Evolutionary conservation across 2,329 filamentous ascomycete species (phyloP).

Genomic region (Fusarium sp.): DNA sequence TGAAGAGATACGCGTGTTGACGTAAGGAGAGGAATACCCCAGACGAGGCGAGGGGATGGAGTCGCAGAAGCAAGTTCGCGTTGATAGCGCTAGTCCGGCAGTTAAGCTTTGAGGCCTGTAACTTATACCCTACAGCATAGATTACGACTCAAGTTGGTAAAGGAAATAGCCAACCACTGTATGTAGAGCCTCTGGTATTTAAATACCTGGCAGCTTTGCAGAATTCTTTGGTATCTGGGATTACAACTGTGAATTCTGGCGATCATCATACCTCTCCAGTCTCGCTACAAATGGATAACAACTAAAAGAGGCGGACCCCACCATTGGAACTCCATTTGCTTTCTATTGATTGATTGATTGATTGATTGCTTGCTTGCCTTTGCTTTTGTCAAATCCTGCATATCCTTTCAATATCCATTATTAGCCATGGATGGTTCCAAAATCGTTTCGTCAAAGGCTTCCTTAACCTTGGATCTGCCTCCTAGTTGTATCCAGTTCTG

Average conservation of each 20-base stretch:
- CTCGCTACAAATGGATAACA: background rate
- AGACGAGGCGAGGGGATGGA: constrained; percentile 25
- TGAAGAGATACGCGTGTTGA: constrained; percentile 19
- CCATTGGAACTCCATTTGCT: constrained; percentile 17
- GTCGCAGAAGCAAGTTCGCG: constrained; percentile 37
- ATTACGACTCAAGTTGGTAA: background rate
- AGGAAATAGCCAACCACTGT: background rate
- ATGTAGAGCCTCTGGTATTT: background rate
- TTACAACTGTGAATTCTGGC: background rate
- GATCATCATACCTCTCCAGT: background rate
- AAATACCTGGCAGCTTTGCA: background rate
- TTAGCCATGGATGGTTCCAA: constrained; percentile 36
- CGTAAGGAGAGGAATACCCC: constrained; percentile 21
- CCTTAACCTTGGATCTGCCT: constrained; percentile 69
- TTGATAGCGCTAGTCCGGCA: constrained; percentile 27
- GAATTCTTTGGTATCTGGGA: background rate
- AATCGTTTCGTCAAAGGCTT: constrained; percentile 55
- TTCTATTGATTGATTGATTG: background rate
- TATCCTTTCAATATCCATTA: background rate
- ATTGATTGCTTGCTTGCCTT: background rate
- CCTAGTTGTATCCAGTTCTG: constrained; percentile 84
- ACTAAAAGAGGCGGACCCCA: constrained; percentile 19
- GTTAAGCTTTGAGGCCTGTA: constrained; percentile 17
- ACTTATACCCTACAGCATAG: background rate
- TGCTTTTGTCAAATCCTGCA: constrained; percentile 6